Percentiles rank a stretch among this genome's conserved stretches.
phyloP scores from a whole-genome alignment of 2,329 filamentous ascomycete genomes.

The Xylariaceae sp. region DNA sequence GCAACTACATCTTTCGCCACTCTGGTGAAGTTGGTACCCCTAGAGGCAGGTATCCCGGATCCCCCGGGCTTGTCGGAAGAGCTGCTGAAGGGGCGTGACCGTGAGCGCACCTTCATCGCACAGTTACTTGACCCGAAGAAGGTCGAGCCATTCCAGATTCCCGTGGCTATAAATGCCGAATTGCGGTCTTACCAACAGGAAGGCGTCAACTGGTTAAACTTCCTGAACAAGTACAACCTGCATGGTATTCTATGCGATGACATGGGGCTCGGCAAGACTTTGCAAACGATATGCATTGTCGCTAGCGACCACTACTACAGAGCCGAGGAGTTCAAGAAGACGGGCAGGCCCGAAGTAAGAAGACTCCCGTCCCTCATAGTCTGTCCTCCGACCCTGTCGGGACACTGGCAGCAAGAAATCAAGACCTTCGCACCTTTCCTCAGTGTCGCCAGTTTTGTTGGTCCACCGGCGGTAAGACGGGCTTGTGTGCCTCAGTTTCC shows the following conservation, averaged over 20 bases:
- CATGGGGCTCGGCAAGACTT: conserved; percentile 96
- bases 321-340: conserved; percentile 83
- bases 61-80: conserved; percentile 88
- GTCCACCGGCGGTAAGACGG: conserved; percentile 74
- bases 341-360: conserved; percentile 69
- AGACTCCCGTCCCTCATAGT: conserved; percentile 87
- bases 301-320: conserved; percentile 94
- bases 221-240: conserved; percentile 95
- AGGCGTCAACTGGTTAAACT: conserved; percentile 96
- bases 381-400: conserved; percentile 90
- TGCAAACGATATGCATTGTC: conserved; percentile 96
- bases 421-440: conserved; percentile 94
- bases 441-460: conserved; percentile 83
- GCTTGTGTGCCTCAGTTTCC: conserved; percentile 64
- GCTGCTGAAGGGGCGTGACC: conserved; percentile 81
- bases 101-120: conserved; percentile 91
- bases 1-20: conserved; percentile 97
- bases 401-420: conserved; percentile 98
- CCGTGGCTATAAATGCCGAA: conserved; percentile 94
- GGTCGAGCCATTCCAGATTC: conserved; percentile 87
- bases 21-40: conserved; percentile 89
- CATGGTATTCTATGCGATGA: conserved; percentile 98
- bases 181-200: conserved; percentile 97
- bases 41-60: conserved; percentile 95
- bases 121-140: conserved; percentile 97